A percentile compares a stretch with the other conserved stretches of the same genome.
Conservation (phyloP, 495 filamentous ascomycete genomes). For the Neurospora sp. region DNA sequence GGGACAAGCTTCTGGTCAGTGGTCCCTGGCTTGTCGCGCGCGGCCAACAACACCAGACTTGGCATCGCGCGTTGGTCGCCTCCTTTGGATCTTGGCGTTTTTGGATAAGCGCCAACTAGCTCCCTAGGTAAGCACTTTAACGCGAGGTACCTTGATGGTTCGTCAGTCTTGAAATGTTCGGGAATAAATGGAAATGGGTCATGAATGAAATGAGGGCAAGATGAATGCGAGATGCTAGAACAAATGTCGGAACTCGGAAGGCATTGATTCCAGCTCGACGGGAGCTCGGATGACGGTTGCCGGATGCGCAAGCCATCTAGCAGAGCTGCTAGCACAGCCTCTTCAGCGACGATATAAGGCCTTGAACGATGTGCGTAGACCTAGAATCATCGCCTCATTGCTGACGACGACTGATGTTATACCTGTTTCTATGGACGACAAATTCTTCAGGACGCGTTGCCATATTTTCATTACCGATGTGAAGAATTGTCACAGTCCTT, state of each 20-base stretch:
- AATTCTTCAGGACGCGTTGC: neutral
- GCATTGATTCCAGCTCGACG: too few species aligned
- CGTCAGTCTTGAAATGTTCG: too few species aligned
- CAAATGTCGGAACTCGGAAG: neutral
- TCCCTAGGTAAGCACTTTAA: too few species aligned
- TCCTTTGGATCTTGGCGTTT: neutral
- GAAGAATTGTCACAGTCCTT: too few species aligned
- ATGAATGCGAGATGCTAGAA: neutral
- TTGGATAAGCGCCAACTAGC: neutral
- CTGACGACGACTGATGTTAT: neutral
- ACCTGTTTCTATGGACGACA: neutral
- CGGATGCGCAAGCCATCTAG: too few species aligned
- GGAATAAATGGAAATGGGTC: neutral
- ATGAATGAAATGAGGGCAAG: neutral
- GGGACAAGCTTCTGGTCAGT: neutral
- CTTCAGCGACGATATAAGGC: neutral
- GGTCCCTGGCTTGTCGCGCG: neutral
- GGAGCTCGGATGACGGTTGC: neutral
- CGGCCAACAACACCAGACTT: neutral
- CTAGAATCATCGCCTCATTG: neutral
- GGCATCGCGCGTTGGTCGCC: neutral
- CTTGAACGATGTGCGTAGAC: neutral
- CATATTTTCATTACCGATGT: too few species aligned
- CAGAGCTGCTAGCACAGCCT: neutral
- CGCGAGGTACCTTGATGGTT: neutral